Base-by-base conservation (phyloP, 805 yeast genomes). In the Wickerhamiella shivajii region DNA sequence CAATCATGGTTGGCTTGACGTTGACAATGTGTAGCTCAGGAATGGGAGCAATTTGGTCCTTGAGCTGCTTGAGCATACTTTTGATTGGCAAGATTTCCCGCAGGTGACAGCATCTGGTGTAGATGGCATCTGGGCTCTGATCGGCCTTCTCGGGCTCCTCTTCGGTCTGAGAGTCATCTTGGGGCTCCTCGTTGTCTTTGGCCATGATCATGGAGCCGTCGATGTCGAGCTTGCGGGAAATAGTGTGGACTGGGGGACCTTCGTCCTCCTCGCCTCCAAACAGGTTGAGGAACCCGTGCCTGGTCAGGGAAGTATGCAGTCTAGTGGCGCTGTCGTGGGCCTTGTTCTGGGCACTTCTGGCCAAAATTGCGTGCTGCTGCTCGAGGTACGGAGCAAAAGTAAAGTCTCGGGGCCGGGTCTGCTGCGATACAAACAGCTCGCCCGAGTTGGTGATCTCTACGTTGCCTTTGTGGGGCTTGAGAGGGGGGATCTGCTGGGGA, bases 11-110 rank as follows among this genome's bases (percentile, higher is more conserved):
- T 2, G 97, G 97, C 33, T 71, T 64, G n/a, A 94, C 92, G 49
- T 85, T 85, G 46, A 79, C 60, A 38, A 87, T 60, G 46, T 77
- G 81, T 37, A 85, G 52, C 3, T 69, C 51, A 5, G 80, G 73
- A 16, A 85, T 53, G 3, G 94, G 93, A 1, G 79, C 74, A 29
- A 74, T 66, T 18, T 83, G 73, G 15, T 78, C 81, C 47, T 73
- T 74, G 40, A 85, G 65, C 50, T 81, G 93, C 47, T 77, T 77
- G 44, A 80, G 50, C 5, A 87, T 83, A 2, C 93, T 87, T 3
- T 93, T 87, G 31, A 85, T 85, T 2, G 97, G 96, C 40, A 85
- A 54, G 37, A 85, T 85, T 48, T 85, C 96, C 36, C 96, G 63
- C 38, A 85, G 60, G 53, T 85, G 96, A 52, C 96, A 85, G 53